Evolutionary conservation across 140 eudicot species (phyloP), one percentile per base, ranked within the genome.

Genomic region (Stevia rebaudiana): DNA sequence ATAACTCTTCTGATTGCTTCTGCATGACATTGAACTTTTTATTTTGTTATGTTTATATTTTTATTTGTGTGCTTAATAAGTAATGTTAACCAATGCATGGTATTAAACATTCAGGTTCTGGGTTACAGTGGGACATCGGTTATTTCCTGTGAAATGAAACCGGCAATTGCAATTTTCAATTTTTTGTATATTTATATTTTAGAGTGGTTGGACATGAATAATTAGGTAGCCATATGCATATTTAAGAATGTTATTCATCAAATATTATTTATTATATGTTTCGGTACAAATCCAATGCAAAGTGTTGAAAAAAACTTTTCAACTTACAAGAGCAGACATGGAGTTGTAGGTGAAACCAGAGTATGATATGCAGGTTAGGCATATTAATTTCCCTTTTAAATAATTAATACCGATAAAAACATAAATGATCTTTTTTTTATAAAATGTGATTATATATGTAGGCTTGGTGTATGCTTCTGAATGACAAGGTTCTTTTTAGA

Each of bases 381-480:
- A 54, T 44, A 40, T 41, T 11, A 42, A 37, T 67, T 61, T n/a
- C 9, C 21, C 33, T 6, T 17, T 69, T 21, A 37, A 21, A 4
- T 63, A 18, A 28, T 68, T 36, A 44, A 56, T 78, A 37, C 21
- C 52, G 48, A 51, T 62, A 61, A 63, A 67, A 60, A 53, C n/a
- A 11, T 54, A 23, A 17, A 68, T 22, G 41, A 42, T 55, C 11
- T 19, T 12, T 52, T n/a, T 31, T 62, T 52, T 48, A 44, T 65
- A 35, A 65, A 61, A 62, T 37, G 19, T 36, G 28, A 47, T 21
- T 58, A 46, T 39, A 58, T 8, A 65, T 1, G 52, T 46, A 92
- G 98, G 98, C 94, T 6, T 92, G 98, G 96, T 92, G 98, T 74
- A 83, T 92, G 84, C 98, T 92, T 25, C 79, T 92, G 36, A 92